These are phyloP conservation scores for Oidiodendron maius DNA, from an alignment of 495 filamentous ascomycete species.

Conservation along the genomic window DNA sequence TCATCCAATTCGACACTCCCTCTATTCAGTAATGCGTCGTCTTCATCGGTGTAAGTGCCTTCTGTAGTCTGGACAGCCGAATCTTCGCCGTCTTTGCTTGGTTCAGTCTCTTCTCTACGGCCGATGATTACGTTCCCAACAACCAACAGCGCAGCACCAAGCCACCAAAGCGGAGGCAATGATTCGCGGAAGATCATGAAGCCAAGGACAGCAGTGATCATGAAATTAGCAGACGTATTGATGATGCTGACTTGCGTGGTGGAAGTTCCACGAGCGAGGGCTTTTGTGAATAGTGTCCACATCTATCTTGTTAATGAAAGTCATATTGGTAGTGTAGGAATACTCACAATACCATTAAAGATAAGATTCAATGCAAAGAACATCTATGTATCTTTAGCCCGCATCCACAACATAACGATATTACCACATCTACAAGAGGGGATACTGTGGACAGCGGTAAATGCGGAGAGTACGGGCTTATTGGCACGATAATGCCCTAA, in stretches of 20 bases:
- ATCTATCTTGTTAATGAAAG: slow-evolving; percentile 36
- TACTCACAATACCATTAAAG: slow-evolving; percentile 68
- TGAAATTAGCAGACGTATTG: slow-evolving; percentile 90
- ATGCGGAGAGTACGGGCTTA: too few species aligned
- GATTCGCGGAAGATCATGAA: slow-evolving; percentile 65
- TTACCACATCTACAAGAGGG: too few species aligned
- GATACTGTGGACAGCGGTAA: too few species aligned
- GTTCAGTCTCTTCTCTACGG: slow-evolving; percentile 55
- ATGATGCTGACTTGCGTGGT: slow-evolving; percentile 89
- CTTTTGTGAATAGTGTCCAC: slow-evolving; percentile 86
- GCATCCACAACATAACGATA: too few species aligned
- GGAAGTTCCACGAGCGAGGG: slow-evolving; percentile 73
- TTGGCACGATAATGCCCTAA: too few species aligned
- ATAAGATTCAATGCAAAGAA: slow-evolving; percentile 85
- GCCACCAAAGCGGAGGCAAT: slow-evolving; percentile 78
- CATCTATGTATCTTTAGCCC: slow-evolving; percentile 38
- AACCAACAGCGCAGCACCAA: slow-evolving; percentile 77
- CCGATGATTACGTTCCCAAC: slow-evolving; percentile 90
- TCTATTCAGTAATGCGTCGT: slow-evolving; percentile 1
- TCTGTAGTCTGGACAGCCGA: not conserved
- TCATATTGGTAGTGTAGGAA: not conserved
- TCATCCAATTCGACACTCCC: slow-evolving; percentile 13
- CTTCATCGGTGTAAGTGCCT: slow-evolving; percentile 2
- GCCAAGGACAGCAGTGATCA: slow-evolving; percentile 83
- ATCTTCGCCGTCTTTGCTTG: not conserved